Evolutionary conservation across 306 rosid species (phyloP).

Genomic region (Lotus japonicus): DNA sequence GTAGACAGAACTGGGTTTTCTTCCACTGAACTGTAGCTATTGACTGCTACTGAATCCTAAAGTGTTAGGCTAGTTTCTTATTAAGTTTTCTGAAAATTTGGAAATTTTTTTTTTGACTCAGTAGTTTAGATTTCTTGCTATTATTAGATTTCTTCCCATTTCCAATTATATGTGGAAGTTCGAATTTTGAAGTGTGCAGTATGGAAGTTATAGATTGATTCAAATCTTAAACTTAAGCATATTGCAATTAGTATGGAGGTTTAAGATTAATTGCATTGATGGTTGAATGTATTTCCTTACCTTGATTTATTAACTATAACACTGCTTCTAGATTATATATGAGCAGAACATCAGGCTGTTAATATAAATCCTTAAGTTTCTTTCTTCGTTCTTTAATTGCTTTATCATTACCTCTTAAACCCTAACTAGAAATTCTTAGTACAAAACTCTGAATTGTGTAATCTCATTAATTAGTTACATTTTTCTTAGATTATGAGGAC

Average conservation of each 20-base stretch:
- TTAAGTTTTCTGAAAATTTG: background rate
- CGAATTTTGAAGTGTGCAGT: background rate
- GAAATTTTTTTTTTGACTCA: background rate
- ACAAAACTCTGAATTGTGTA: background rate
- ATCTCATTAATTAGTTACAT: background rate
- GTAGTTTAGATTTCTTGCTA: background rate
- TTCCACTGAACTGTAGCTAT: background rate
- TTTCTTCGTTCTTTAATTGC: background rate
- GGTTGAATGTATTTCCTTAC: conserved; percentile 4
- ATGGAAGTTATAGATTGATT: conserved; percentile 1
- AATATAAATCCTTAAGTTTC: background rate
- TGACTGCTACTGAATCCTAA: background rate
- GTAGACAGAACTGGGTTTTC: background rate
- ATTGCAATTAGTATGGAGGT: background rate
- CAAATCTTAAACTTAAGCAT: background rate
- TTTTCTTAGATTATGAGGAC: conserved; percentile 12
- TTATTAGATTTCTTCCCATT: background rate
- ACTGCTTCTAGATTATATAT: background rate
- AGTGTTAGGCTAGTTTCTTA: background rate
- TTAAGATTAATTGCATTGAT: background rate
- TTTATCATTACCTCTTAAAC: background rate
- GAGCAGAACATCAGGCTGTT: background rate
- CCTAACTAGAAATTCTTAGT: background rate
- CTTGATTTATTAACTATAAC: conserved; percentile 1
- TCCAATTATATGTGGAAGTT: background rate